These are phyloP conservation scores for Zymoseptoria ardabiliae DNA, from an alignment of 2,329 filamentous ascomycete genomes.

Conservation along the genomic window DNA sequence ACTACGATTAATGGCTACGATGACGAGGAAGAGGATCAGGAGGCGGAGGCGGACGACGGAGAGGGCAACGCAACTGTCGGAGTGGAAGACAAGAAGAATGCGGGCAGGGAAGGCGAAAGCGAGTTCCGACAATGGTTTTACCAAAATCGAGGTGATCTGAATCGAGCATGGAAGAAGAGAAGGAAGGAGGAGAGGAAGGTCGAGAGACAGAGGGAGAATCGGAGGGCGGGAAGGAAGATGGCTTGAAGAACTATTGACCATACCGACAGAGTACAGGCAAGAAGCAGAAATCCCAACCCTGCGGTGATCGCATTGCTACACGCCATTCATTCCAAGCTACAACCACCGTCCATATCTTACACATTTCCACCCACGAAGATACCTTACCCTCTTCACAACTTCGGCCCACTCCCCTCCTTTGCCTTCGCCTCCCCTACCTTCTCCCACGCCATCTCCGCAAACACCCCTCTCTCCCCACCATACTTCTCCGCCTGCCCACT, in stretches of 20 bases:
- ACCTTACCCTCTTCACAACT: too few relatives aligned
- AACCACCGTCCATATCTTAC: neutral
- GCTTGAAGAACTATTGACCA: constrained; percentile 1
- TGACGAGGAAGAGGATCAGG: constrained; percentile 37
- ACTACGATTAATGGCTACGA: constrained; percentile 43
- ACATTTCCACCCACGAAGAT: neutral
- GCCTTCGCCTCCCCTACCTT: constrained; percentile 48
- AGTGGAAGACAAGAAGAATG: constrained; percentile 1
- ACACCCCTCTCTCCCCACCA: constrained; percentile 58
- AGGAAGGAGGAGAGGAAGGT: constrained; percentile 54
- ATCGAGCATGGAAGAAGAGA: constrained; percentile 47
- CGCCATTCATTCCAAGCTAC: neutral
- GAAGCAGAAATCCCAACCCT: neutral
- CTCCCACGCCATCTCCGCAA: constrained; percentile 72
- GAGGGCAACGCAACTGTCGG: constrained; percentile 16
- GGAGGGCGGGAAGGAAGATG: constrained; percentile 38
- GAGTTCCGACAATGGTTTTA: constrained; percentile 58
- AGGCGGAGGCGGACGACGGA: constrained; percentile 17
- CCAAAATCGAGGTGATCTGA: constrained; percentile 42
- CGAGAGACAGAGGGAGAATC: constrained; percentile 53
- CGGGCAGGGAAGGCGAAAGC: constrained; percentile 38
- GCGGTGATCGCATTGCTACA: neutral
- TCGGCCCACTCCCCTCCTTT: constrained; percentile 24
- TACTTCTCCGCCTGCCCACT: constrained; percentile 72
- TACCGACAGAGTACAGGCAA: neutral